A percentile compares a stretch with the other conserved stretches of the same genome.
These are phyloP conservation scores for Pouteria campechiana DNA, from an alignment of 179 eudicot genomes.

Conservation along the genomic window DNA sequence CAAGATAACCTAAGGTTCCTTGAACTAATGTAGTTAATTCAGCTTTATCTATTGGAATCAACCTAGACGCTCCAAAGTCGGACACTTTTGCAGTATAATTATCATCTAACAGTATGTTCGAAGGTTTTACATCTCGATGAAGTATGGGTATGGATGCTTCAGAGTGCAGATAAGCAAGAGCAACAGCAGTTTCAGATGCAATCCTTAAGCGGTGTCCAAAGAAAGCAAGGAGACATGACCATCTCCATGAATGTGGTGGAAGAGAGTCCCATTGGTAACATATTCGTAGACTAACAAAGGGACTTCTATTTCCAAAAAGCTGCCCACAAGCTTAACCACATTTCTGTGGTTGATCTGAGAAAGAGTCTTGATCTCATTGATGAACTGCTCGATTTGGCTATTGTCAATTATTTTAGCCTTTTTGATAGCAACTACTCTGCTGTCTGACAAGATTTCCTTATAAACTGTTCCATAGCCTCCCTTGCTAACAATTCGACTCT, in stretches of 20 bases:
- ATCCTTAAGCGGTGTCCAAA: too few relatives aligned
- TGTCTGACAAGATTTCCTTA: constrained; percentile 24
- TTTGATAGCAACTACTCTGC: constrained; percentile 22
- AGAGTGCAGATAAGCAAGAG: too few relatives aligned
- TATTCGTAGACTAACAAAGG: constrained; percentile 28
- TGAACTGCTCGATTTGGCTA: constrained; percentile 26
- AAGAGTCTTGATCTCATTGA: constrained; percentile 27
- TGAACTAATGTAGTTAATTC: too few relatives aligned
- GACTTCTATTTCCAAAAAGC: constrained; percentile 29
- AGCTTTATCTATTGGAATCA: too few relatives aligned
- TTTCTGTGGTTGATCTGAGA: constrained; percentile 28
- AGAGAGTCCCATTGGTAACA: constrained; percentile 24
- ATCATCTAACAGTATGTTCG: too few relatives aligned
- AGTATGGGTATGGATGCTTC: too few relatives aligned
- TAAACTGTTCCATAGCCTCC: constrained; percentile 42
- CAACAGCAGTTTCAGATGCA: too few relatives aligned
- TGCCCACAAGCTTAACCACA: constrained; percentile 28
- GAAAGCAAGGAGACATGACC: too few relatives aligned
- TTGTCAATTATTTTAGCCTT: constrained; percentile 17
- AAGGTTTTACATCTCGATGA: too few relatives aligned
- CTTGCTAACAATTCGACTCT: constrained; percentile 20
- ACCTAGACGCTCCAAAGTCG: too few relatives aligned
- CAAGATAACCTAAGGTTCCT: too few relatives aligned
- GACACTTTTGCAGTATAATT: too few relatives aligned
- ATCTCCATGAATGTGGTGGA: constrained; percentile 9